phyloP scores from a whole-genome alignment of 2,329 filamentous ascomycete species.

The Neopestalotiopsis sp. region DNA sequence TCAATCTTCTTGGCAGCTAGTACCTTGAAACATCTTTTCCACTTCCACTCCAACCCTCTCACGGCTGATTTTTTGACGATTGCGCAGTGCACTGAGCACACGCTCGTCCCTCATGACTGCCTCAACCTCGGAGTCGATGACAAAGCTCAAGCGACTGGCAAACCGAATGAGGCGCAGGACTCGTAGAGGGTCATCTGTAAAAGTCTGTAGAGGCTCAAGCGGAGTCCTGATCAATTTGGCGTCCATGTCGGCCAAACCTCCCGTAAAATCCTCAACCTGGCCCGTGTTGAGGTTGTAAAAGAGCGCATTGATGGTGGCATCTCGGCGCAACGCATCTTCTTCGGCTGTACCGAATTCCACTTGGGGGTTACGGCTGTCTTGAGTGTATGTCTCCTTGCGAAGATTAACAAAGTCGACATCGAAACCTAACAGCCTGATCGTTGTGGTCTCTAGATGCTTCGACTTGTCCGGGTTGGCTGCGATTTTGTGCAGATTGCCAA shows the following conservation, averaged over 20 bases:
- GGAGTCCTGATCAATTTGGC: slow-evolving; percentile 80
- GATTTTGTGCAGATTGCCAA: slow-evolving; percentile 85
- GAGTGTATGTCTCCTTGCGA: slow-evolving; percentile 86
- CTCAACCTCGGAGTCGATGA: slow-evolving; percentile 73
- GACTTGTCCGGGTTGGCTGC: slow-evolving; percentile 94
- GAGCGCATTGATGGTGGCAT: slow-evolving; percentile 93
- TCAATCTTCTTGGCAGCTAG: not conserved
- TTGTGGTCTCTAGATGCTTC: slow-evolving; percentile 93
- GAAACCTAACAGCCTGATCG: slow-evolving; percentile 81
- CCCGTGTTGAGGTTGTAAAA: slow-evolving; percentile 91
- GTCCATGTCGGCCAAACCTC: slow-evolving; percentile 77
- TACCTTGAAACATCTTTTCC: slow-evolving; percentile 87
- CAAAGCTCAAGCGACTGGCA: slow-evolving; percentile 81
- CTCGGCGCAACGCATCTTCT: slow-evolving; percentile 86
- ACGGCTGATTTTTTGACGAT: slow-evolving; percentile 78
- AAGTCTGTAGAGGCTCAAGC: slow-evolving; percentile 86
- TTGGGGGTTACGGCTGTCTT: slow-evolving; percentile 87
- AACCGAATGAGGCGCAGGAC: slow-evolving; percentile 89
- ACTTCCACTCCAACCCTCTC: slow-evolving; percentile 88
- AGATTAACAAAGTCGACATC: slow-evolving; percentile 96
- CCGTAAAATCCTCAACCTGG: slow-evolving; percentile 83
- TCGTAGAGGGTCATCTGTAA: slow-evolving; percentile 89
- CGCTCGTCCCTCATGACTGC: slow-evolving; percentile 75
- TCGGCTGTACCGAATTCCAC: slow-evolving; percentile 93
- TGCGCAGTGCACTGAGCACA: slow-evolving; percentile 78